phyloP scores from a whole-genome alignment of 1,284 basidiomycete genomes.

The Ceratobasidium sp. region DNA sequence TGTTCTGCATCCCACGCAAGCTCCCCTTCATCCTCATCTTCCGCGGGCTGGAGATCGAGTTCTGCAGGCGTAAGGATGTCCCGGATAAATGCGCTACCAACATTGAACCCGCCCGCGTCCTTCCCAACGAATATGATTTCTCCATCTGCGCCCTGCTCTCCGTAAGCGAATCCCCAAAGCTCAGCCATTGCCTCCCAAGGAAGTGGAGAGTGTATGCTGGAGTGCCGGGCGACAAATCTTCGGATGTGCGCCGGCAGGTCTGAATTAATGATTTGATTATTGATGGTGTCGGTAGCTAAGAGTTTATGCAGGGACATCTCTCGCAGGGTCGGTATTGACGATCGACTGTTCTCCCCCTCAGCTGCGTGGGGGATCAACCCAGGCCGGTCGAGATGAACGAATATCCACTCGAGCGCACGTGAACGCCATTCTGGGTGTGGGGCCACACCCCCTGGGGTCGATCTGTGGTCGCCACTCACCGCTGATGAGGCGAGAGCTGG shows the following conservation, averaged over 20 bases:
- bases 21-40: not conserved
- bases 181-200: conserved; percentile 13
- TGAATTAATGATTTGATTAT: conserved; percentile 10
- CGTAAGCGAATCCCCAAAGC: conserved; percentile 15
- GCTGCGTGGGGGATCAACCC: conserved; percentile 29
- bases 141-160: conserved; percentile 28
- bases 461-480: not conserved
- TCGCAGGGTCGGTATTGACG: conserved; percentile 24
- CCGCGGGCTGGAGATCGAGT: not conserved
- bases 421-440: conserved; percentile 26
- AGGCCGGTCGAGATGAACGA: conserved; percentile 14
- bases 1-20: conserved; percentile 24
- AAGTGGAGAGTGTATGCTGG: conserved; percentile 24
- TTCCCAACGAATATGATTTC: conserved; percentile 19
- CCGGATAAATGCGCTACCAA: conserved; percentile 1
- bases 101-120: conserved; percentile 2
- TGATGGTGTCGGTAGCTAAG: not conserved
- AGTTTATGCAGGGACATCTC: conserved; percentile 24
- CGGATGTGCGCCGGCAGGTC: conserved; percentile 24
- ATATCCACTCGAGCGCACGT: conserved; percentile 18
- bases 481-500: not conserved
- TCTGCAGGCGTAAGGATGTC: conserved; percentile 8
- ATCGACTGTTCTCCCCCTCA: not conserved
- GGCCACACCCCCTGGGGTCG: not conserved
- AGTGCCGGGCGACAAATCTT: conserved; percentile 4